Percentiles rank a stretch among this genome's conserved stretches.
phyloP scores from a whole-genome alignment of 345 rosid species.

The Brassica napus region DNA sequence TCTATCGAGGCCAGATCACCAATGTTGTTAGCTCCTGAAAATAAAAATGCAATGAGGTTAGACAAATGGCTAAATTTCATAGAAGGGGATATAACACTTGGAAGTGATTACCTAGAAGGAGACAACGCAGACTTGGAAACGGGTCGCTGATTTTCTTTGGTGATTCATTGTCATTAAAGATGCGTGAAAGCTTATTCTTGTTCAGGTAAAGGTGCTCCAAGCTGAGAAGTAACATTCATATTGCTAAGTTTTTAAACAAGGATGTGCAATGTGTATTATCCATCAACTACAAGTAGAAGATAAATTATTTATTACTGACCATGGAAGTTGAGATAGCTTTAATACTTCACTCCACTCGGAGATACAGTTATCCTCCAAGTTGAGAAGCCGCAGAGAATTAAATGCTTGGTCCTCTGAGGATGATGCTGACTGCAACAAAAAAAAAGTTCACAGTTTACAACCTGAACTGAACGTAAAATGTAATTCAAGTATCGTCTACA shows the following conservation, averaged over 20 bases:
- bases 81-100: not conserved
- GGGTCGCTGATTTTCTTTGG: constrained; percentile 43
- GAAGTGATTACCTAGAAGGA: constrained; percentile 68
- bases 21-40: constrained; percentile 71
- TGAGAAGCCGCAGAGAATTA: constrained; percentile 69
- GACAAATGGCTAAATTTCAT: constrained; percentile 22
- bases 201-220: constrained; percentile 86
- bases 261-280: not conserved
- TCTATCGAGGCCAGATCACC: constrained; percentile 67
- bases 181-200: constrained; percentile 65
- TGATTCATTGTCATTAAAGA: constrained; percentile 46
- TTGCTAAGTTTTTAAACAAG: not conserved
- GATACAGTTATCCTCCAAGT: constrained; percentile 82
- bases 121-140: constrained; percentile 72
- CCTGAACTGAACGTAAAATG: constrained; percentile 4
- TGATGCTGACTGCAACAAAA: constrained; percentile 47
- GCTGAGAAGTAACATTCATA: constrained; percentile 44
- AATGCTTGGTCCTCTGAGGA: constrained; percentile 58
- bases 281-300: constrained; percentile 7
- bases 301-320: constrained; percentile 45
- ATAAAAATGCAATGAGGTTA: constrained; percentile 14
- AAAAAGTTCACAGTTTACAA: not conserved
- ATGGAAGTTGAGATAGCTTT: constrained; percentile 69
- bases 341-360: constrained; percentile 81
- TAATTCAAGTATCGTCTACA: not conserved